A percentile compares a stretch with the other conserved stretches of the same genome.
These are phyloP conservation scores for Glycine latifolia DNA, from an alignment of 306 rosid genomes.

Conservation along the genomic window DNA sequence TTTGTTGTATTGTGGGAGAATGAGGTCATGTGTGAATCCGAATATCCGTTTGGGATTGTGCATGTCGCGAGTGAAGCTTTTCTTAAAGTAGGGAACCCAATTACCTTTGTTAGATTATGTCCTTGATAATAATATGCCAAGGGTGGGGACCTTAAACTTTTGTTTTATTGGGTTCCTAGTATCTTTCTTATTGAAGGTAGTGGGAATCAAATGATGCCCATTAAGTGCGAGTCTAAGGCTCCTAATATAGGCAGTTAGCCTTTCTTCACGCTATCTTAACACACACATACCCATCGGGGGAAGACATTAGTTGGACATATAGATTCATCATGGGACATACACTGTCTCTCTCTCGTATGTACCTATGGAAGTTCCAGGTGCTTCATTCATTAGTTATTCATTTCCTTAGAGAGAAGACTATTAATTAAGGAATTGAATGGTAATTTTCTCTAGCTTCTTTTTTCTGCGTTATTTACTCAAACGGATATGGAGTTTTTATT, in stretches of 20 bases:
- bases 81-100: slow-evolving; percentile 9
- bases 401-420: background rate
- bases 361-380: background rate
- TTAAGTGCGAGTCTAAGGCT: slow-evolving; percentile 34
- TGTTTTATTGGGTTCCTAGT: slow-evolving; percentile 53
- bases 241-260: slow-evolving; percentile 27
- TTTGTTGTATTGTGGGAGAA: no score
- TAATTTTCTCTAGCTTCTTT: background rate
- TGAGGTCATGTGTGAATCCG: slow-evolving; percentile 45
- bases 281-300: no score
- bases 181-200: slow-evolving; percentile 61
- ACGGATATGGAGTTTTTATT: background rate
- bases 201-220: slow-evolving; percentile 58
- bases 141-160: slow-evolving; percentile 51
- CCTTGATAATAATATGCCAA: slow-evolving; percentile 51
- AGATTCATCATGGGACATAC: slow-evolving; percentile 44
- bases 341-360: slow-evolving; percentile 12
- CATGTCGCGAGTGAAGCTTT: slow-evolving; percentile 35
- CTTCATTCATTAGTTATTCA: background rate
- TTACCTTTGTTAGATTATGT: slow-evolving; percentile 30
- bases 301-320: slow-evolving; percentile 11
- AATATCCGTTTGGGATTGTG: slow-evolving; percentile 49
- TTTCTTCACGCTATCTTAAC: background rate
- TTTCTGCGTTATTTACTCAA: background rate
- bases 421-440: background rate